phyloP scores from a whole-genome alignment of 345 rosid species.

The Viola odorata region DNA sequence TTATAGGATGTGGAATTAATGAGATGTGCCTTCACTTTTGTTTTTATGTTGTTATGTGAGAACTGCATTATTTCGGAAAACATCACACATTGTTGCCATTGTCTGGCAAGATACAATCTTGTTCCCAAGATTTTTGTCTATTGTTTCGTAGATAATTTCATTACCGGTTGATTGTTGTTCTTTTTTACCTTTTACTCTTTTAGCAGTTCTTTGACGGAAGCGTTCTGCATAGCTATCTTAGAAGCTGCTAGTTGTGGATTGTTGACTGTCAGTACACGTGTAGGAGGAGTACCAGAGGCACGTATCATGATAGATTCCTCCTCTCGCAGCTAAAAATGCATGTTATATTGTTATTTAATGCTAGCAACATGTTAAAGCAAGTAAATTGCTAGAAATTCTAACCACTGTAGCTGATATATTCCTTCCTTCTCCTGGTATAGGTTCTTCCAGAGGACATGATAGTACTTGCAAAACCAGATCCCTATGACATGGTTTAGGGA shows the following conservation, averaged over 20 bases:
- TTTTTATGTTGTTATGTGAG: too few relatives aligned
- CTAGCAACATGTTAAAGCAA: not conserved
- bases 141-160: too few relatives aligned
- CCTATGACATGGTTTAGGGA: conserved; percentile 82
- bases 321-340: not conserved
- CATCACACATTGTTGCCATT: too few relatives aligned
- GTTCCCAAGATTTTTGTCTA: too few relatives aligned
- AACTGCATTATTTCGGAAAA: too few relatives aligned
- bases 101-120: too few relatives aligned
- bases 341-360: not conserved
- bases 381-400: conserved; percentile 10
- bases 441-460: conserved; percentile 97
- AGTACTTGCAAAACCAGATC: conserved; percentile 95
- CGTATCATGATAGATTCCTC: conserved; percentile 16
- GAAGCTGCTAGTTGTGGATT: conserved; percentile 99
- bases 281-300: conserved; percentile 98
- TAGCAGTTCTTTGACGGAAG: conserved; percentile 93
- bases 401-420: not conserved
- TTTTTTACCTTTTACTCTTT: not conserved
- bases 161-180: not conserved
- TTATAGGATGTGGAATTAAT: too few relatives aligned
- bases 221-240: conserved; percentile 95
- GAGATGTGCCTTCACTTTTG: too few relatives aligned
- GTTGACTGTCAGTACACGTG: conserved; percentile 88
- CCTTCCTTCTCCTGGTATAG: conserved; percentile 27